A percentile compares a stretch with the other conserved stretches of the same genome.
These are phyloP conservation scores for Davidsoniella eucalypti DNA, from an alignment of 2,329 filamentous ascomycete genomes.

Conservation along the genomic window DNA sequence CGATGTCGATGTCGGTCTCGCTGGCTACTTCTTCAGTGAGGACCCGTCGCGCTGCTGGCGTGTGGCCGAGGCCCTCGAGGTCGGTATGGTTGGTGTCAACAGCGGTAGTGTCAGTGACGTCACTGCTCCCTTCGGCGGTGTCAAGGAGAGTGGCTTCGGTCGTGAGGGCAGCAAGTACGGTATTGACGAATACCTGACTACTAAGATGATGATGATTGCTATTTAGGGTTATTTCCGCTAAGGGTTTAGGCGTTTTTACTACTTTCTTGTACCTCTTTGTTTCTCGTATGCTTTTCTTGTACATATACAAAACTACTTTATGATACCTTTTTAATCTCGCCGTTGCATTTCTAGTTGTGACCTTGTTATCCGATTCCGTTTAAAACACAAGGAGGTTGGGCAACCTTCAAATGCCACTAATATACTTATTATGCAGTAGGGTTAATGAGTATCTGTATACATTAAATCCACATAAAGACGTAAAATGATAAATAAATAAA, in stretches of 20 bases:
- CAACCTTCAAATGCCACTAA: too few species aligned
- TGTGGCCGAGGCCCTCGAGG: constrained; percentile 32
- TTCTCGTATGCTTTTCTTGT: neutral
- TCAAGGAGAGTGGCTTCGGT: constrained; percentile 70
- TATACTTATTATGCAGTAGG: too few species aligned
- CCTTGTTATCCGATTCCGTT: too few species aligned
- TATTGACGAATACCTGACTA: constrained; percentile 59
- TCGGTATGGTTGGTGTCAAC: constrained; percentile 23
- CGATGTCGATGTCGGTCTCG: constrained; percentile 48
- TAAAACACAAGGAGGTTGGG: too few species aligned
- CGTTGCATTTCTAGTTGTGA: too few species aligned
- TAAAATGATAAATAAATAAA: too few species aligned
- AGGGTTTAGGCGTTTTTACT: neutral
- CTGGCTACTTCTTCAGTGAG: constrained; percentile 52
- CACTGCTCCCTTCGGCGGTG: constrained; percentile 54
- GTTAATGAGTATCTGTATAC: too few species aligned
- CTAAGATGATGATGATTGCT: constrained; percentile 39
- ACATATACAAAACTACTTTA: neutral
- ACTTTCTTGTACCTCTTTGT: neutral
- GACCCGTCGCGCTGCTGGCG: constrained; percentile 26
- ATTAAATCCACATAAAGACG: too few species aligned
- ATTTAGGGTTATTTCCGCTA: neutral
- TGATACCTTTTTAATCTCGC: too few species aligned
- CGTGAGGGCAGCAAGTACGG: constrained; percentile 65
- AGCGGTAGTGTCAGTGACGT: constrained; percentile 29